These are phyloP conservation scores for Cordyceps javanica DNA, from an alignment of 2,329 filamentous ascomycete species.

Conservation along the genomic window DNA sequence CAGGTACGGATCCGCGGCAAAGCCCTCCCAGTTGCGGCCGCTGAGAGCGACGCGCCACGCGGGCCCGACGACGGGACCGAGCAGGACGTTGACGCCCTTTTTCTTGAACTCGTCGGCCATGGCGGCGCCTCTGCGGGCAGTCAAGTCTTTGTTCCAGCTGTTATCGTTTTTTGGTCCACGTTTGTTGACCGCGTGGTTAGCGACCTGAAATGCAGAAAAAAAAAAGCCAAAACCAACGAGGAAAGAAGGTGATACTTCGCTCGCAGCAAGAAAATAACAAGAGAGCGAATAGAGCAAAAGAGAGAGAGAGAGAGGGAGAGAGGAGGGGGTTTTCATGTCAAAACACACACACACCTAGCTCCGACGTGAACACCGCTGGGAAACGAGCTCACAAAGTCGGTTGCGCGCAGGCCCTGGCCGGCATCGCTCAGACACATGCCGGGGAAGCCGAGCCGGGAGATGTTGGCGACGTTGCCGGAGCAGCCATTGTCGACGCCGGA, in stretches of 20 bases:
- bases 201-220: neutral
- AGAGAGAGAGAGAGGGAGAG: no score
- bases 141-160: constrained; percentile 65
- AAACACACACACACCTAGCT: constrained; percentile 25
- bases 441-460: constrained; percentile 34
- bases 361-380: constrained; percentile 36
- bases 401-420: constrained; percentile 36
- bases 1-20: constrained; percentile 52
- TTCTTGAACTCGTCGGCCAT: constrained; percentile 71
- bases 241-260: no score
- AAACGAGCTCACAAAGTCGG: constrained; percentile 37
- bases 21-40: constrained; percentile 60
- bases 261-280: no score
- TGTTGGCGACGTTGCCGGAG: constrained; percentile 36
- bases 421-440: constrained; percentile 41
- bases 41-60: constrained; percentile 54
- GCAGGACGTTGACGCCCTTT: constrained; percentile 72
- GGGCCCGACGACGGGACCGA: constrained; percentile 70
- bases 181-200: no score
- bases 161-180: neutral
- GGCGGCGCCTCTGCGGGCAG: constrained; percentile 59
- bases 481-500: constrained; percentile 40
- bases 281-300: no score
- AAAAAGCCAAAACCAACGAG: neutral
- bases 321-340: no score